A percentile compares a stretch with the other conserved stretches of the same genome.
These are phyloP conservation scores for Blastobotrys proliferans DNA, from an alignment of 1,139 yeast genomes.

Conservation along the genomic window DNA sequence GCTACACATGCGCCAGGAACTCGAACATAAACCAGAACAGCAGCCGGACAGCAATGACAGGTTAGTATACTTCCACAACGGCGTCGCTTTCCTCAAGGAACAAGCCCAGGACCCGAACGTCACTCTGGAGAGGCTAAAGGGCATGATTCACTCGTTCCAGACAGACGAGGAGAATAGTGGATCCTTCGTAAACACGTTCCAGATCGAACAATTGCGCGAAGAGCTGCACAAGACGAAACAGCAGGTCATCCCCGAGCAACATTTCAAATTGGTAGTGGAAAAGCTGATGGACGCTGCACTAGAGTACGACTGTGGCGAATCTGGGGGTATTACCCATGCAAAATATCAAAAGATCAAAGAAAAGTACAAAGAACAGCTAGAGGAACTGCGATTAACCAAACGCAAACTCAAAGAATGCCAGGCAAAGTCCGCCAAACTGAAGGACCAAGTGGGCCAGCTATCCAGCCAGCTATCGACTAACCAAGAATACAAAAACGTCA, in stretches of 20 bases:
- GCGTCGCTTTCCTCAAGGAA: constrained; percentile 6
- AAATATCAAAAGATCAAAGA: constrained; percentile 6
- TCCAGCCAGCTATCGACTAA: background rate
- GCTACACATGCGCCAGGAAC: background rate
- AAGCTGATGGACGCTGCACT: constrained; percentile 2
- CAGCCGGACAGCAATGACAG: background rate
- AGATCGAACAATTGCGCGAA: background rate
- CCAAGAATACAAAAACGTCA: background rate
- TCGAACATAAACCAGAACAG: background rate
- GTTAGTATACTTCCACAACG: constrained; percentile 3
- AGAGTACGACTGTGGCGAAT: background rate
- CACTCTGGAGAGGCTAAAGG: constrained; percentile 1
- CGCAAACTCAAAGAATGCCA: background rate
- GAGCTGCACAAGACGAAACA: background rate
- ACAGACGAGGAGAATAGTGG: background rate
- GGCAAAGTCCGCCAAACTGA: background rate
- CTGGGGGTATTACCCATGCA: background rate
- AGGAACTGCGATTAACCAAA: background rate
- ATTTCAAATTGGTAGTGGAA: constrained; percentile 3
- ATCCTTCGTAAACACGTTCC: constrained; percentile 2
- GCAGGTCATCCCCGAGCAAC: constrained; percentile 2
- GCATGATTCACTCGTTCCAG: constrained; percentile 9
- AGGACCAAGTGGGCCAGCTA: background rate
- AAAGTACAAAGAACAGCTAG: constrained; percentile 2
- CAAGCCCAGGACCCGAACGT: constrained; percentile 3